Percentiles rank a stretch among this genome's conserved stretches.
These are phyloP conservation scores for Coprinopsis sp. DNA, from an alignment of 768 basidiomycete species.

Conservation along the genomic window DNA sequence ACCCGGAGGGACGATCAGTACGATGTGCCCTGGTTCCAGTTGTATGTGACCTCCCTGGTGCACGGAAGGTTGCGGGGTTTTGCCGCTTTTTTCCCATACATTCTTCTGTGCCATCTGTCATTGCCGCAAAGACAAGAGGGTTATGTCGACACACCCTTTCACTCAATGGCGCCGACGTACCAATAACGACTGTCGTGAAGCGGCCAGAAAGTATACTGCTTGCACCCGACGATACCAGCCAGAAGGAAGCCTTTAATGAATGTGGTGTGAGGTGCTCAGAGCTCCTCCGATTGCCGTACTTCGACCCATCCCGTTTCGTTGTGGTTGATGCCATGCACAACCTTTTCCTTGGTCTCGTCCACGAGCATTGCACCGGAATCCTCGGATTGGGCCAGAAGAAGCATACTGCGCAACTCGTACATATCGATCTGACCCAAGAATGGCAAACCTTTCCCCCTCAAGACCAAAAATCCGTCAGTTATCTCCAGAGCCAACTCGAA, in stretches of 20 bases:
- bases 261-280: constrained; percentile 24
- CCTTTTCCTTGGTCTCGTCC: no score
- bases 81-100: constrained; percentile 11
- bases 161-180: constrained; percentile 13
- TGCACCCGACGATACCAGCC: constrained; percentile 10
- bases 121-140: constrained; percentile 13
- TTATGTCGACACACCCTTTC: constrained; percentile 15
- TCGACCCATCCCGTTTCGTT: constrained; percentile 22
- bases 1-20: constrained; percentile 23
- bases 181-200: constrained; percentile 10
- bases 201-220: constrained; percentile 16
- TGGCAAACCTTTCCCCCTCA: no score
- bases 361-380: no score
- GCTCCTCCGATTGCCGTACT: constrained; percentile 28
- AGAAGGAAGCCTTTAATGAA: constrained; percentile 11
- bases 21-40: constrained; percentile 26
- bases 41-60: constrained; percentile 33
- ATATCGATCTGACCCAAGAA: no score
- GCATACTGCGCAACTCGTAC: no score
- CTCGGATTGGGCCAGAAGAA: no score
- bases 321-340: no score
- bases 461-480: no score
- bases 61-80: constrained; percentile 26
- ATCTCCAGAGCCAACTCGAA: no score
- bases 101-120: constrained; percentile 21